Percentiles rank a stretch among this genome's conserved stretches.
These are phyloP conservation scores for Fonsecaea pedrosoi DNA, from an alignment of 2,329 filamentous ascomycete genomes.

Conservation along the genomic window DNA sequence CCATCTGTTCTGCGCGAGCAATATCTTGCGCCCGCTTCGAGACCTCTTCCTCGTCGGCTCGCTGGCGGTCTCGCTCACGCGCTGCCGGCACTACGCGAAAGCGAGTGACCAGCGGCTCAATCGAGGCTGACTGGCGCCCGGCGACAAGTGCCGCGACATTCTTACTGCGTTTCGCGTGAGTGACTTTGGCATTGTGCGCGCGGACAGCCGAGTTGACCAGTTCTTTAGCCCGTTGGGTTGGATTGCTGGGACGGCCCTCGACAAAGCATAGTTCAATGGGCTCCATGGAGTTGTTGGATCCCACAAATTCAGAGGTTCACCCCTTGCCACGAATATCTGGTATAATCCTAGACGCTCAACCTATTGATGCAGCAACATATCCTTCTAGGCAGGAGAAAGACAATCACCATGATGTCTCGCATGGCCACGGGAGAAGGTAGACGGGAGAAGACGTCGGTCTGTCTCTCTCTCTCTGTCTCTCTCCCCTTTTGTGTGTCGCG, in stretches of 20 bases:
- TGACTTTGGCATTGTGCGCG: constrained; percentile 19
- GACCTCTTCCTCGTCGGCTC: neutral
- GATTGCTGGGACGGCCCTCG: constrained; percentile 4
- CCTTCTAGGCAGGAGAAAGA: neutral
- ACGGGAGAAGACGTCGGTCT: neutral
- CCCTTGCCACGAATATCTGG: neutral
- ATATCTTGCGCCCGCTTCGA: neutral
- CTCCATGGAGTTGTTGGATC: neutral
- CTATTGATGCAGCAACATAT: neutral
- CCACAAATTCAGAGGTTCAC: neutral
- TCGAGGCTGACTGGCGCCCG: neutral
- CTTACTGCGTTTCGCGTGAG: constrained; percentile 16
- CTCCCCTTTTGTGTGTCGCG: neutral
- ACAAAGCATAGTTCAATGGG: constrained; percentile 18
- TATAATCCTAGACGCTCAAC: neutral
- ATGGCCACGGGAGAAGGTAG: neutral
- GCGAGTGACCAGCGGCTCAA: neutral
- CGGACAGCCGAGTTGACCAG: constrained; percentile 6
- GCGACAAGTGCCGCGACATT: neutral
- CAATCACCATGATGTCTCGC: neutral
- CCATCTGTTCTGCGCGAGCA: neutral
- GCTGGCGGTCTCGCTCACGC: neutral
- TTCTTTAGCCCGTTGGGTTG: constrained; percentile 10
- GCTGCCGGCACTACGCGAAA: neutral
- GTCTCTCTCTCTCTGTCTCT: too few relatives aligned